Percentiles rank a stretch among this genome's conserved stretches.
These are phyloP conservation scores for Argentina anserina DNA, from an alignment of 306 rosid species.

Conservation along the genomic window DNA sequence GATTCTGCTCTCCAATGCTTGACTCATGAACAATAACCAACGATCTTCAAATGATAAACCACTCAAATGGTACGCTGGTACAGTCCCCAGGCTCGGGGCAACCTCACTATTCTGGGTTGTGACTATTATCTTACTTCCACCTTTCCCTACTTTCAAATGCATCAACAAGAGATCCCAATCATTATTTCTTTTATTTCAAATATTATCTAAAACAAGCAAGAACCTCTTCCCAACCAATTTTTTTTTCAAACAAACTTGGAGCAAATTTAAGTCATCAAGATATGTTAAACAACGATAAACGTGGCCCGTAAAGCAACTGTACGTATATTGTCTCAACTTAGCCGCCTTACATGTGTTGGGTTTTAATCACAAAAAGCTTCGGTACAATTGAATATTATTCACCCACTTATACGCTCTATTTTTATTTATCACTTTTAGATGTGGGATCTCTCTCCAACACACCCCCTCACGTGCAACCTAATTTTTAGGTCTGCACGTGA, in stretches of 20 bases:
- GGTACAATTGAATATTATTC: too few species aligned
- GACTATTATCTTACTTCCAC: constrained; percentile 46
- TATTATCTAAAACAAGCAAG: constrained; percentile 45
- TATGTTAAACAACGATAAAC: too few species aligned
- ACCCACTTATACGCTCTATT: too few species aligned
- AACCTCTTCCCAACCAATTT: constrained; percentile 29
- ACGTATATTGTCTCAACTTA: too few species aligned
- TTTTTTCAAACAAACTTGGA: constrained; percentile 41
- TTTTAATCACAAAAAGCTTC: too few species aligned
- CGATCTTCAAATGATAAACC: constrained; percentile 32
- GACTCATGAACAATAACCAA: constrained; percentile 37
- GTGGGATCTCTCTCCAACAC: too few species aligned
- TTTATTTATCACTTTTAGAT: too few species aligned
- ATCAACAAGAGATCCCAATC: constrained; percentile 41
- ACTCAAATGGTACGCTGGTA: constrained; percentile 25
- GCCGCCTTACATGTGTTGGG: too few species aligned
- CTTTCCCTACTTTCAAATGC: constrained; percentile 34
- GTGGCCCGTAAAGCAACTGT: too few species aligned
- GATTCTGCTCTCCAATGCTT: constrained; percentile 33
- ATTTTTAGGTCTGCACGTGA: too few species aligned
- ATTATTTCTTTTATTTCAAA: constrained; percentile 38
- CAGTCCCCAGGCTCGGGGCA: constrained; percentile 37
- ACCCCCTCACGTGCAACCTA: too few species aligned
- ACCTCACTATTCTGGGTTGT: constrained; percentile 40
- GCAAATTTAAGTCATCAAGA: constrained; percentile 46